These are phyloP conservation scores for Fusarium mangiferae DNA, from an alignment of 2,329 filamentous ascomycete genomes.

Conservation along the genomic window DNA sequence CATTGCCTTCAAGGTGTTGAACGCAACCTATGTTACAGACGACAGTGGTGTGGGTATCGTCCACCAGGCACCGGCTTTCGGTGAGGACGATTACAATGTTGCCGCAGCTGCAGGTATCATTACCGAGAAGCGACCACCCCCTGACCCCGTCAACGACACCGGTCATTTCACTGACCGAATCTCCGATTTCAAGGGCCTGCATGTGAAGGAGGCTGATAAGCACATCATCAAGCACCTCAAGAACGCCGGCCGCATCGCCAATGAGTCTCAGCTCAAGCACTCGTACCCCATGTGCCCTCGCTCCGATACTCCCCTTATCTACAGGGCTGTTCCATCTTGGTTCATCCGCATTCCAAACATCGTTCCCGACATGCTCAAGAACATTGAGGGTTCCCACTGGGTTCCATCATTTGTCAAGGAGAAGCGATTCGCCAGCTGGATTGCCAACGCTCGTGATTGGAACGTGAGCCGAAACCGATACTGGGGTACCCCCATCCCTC, in stretches of 20 bases:
- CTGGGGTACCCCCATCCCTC: conserved; percentile 92
- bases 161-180: conserved; percentile 83
- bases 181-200: conserved; percentile 82
- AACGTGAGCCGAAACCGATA: conserved; percentile 94
- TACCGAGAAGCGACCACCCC: conserved; percentile 79
- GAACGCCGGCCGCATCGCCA: conserved; percentile 77
- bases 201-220: conserved; percentile 94
- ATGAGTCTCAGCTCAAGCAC: conserved; percentile 88
- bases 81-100: conserved; percentile 94
- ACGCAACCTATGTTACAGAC: conserved; percentile 85
- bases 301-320: conserved; percentile 95
- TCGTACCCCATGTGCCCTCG: conserved; percentile 94
- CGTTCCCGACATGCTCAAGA: conserved; percentile 88
- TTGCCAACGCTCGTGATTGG: conserved; percentile 91
- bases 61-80: conserved; percentile 91
- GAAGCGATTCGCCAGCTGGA: conserved; percentile 91
- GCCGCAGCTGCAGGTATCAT: conserved; percentile 82
- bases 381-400: conserved; percentile 91
- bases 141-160: conserved; percentile 88
- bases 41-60: conserved; percentile 95
- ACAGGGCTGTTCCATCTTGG: conserved; percentile 92
- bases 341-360: conserved; percentile 89
- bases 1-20: conserved; percentile 81
- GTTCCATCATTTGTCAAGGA: conserved; percentile 92
- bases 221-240: conserved; percentile 92